phyloP scores from a whole-genome alignment of 768 basidiomycete species.

The Mycena alexandri region DNA sequence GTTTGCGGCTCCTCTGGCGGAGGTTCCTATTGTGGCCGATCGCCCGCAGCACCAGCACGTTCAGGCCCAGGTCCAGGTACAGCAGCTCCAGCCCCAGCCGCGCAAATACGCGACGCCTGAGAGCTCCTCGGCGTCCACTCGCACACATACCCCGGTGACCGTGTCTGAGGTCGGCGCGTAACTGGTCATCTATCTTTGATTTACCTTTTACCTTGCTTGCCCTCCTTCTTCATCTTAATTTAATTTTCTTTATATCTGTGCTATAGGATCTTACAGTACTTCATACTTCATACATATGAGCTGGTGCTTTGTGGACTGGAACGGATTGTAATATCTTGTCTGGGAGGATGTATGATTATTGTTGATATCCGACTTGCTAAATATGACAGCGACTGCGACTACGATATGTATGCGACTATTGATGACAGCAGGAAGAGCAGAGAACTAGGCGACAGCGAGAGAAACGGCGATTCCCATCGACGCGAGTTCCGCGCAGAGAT shows the following conservation, averaged over 20 bases:
- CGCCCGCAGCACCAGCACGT: no score
- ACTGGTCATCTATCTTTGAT: not conserved
- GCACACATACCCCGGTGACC: slow-evolving; percentile 23
- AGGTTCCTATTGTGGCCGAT: no score
- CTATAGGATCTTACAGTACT: slow-evolving; percentile 20
- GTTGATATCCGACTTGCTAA: slow-evolving; percentile 7
- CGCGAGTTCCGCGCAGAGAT: slow-evolving; percentile 96
- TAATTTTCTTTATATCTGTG: slow-evolving; percentile 31
- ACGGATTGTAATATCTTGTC: slow-evolving; percentile 22
- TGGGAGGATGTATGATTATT: slow-evolving; percentile 19
- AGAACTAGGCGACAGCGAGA: slow-evolving; percentile 73
- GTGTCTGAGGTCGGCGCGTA: slow-evolving; percentile 23
- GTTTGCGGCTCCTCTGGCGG: not conserved
- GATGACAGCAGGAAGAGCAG: no score
- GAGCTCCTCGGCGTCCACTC: slow-evolving; percentile 6
- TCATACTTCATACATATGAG: not conserved
- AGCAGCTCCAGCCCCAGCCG: not conserved
- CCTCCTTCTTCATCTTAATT: slow-evolving; percentile 16
- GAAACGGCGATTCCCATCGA: slow-evolving; percentile 97
- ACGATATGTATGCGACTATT: not conserved
- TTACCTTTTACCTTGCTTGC: no score
- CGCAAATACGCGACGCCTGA: slow-evolving; percentile 24
- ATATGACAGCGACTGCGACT: slow-evolving; percentile 18
- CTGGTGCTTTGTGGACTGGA: slow-evolving; percentile 30
- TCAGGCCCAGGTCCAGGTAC: no score